Percentiles rank a stretch among this genome's conserved stretches.
Evolutionary conservation across 2,329 filamentous ascomycete genomes (phyloP).

Genomic region (Claviceps quebecensis): DNA sequence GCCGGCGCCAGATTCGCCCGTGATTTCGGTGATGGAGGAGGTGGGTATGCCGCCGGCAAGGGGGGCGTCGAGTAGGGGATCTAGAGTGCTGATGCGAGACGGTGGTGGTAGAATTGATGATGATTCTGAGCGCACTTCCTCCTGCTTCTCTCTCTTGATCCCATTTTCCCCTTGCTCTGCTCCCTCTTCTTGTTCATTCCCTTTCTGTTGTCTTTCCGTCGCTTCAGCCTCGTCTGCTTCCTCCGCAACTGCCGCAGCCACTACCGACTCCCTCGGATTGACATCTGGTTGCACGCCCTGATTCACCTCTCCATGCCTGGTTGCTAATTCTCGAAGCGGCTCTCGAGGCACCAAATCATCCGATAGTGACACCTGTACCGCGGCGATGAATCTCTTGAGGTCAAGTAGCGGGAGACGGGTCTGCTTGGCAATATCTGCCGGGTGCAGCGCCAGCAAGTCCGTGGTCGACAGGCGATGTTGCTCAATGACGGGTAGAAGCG

Average conservation of each 20-base stretch:
- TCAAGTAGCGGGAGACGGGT: slow-evolving; percentile 71
- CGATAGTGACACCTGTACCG: slow-evolving; percentile 54
- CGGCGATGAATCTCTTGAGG: slow-evolving; percentile 57
- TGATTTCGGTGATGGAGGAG: slow-evolving; percentile 75
- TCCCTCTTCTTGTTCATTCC: background rate
- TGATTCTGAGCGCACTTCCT: background rate
- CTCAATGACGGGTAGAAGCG: slow-evolving; percentile 69
- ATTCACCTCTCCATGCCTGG: background rate
- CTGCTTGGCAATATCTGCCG: slow-evolving; percentile 70
- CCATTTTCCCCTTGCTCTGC: background rate
- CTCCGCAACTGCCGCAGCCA: background rate
- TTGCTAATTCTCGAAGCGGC: slow-evolving; percentile 9
- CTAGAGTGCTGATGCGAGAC: slow-evolving; percentile 59
- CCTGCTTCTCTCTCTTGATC: background rate
- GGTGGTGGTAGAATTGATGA: background rate
- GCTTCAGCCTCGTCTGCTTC: background rate
- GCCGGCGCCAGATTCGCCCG: slow-evolving; percentile 83
- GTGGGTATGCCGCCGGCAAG: slow-evolving; percentile 69
- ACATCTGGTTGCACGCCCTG: background rate
- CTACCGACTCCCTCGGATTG: too few relatives aligned
- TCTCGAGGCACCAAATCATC: slow-evolving; percentile 33
- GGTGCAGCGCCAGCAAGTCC: slow-evolving; percentile 76
- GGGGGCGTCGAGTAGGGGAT: slow-evolving; percentile 51
- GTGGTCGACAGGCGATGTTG: slow-evolving; percentile 61
- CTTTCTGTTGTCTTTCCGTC: background rate